Base-by-base conservation (phyloP, 371 early-diverging fungal species). In the Rhizomucor pusillus region DNA sequence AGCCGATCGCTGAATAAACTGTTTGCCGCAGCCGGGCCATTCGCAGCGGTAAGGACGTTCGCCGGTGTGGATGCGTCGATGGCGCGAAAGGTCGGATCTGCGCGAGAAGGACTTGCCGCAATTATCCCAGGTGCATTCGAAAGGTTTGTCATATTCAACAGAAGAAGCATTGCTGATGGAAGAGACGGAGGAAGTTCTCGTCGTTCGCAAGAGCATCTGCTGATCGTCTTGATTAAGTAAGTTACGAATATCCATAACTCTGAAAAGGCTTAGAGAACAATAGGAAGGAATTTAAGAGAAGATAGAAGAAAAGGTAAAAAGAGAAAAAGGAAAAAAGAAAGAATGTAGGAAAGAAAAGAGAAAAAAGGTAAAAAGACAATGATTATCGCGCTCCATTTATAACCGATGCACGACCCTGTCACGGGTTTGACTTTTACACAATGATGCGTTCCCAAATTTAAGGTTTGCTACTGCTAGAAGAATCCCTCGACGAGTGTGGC, bases 1-100 rank as follows among this genome's bases (percentile, higher is more conserved):
- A 33, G 89, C 91, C 7, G 91, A 90, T 23, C 86, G 75, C 71
- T 88, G 90, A 54, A 89, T 85, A 57, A 90, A 90, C 48, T 81
- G 79, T 67, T 89, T 90, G 57, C 73, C 77, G 63, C 91, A 90
- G 33, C 74, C 79, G 33, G 65, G 61, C 70, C 82, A 83, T 18
- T 67, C 56, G 66, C 91, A 89, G 24, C 71, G 69, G 63, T 81
- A 89, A 1, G 89, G 88, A 65, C 81, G 73, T 62, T 87, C 89
- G 44, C 86, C 86, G 5, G 89, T 88, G 59, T 90, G 90, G 62
- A 90, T 90, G 41, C 89, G 74, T 14, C 72, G 73, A 68, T 90
- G 90, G 43, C 90, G 80, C 29, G 81, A 77, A 25, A 90, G 75
- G 59, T 90, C 90, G 5, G 89, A 89, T 59, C 87, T 79, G 37